These are phyloP conservation scores for Fusarium decemcellulare DNA, from an alignment of 2,329 filamentous ascomycete species.

Conservation along the genomic window DNA sequence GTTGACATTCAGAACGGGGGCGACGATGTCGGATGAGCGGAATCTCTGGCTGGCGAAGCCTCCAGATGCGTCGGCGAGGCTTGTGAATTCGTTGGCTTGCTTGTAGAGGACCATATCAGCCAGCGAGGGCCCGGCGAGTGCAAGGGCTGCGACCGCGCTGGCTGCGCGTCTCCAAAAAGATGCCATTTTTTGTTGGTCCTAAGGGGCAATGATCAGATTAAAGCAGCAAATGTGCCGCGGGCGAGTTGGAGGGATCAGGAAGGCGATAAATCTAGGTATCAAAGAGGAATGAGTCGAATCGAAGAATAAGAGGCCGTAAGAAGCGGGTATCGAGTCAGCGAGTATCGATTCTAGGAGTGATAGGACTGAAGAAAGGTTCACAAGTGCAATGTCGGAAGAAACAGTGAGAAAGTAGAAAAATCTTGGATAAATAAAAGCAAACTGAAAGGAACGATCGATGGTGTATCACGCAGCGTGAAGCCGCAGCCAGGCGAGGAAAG, in stretches of 20 bases:
- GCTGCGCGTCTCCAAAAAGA: constrained; percentile 15
- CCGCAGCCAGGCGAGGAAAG: not conserved
- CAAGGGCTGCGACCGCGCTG: constrained; percentile 9
- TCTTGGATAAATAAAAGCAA: not conserved
- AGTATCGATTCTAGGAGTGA: constrained; percentile 12
- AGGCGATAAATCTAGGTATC: not conserved
- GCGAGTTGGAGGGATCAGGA: not conserved
- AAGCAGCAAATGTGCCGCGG: not conserved
- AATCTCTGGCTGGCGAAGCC: constrained; percentile 52
- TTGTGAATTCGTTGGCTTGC: constrained; percentile 47
- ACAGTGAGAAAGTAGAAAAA: not conserved
- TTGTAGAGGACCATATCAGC: constrained; percentile 46
- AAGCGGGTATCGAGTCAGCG: not conserved
- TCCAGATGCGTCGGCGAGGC: constrained; percentile 41
- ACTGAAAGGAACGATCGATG: constrained; percentile 9
- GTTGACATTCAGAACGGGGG: constrained; percentile 54
- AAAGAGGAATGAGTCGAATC: not conserved
- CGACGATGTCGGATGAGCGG: constrained; percentile 50
- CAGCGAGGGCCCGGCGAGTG: constrained; percentile 22
- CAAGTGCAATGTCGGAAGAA: constrained; percentile 11
- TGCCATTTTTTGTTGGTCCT: constrained; percentile 17
- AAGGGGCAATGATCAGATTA: no score
- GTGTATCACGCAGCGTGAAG: constrained; percentile 3
- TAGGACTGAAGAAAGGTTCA: constrained; percentile 9
- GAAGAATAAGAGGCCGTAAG: constrained; percentile 3